Evolutionary conservation across 192 early-diverging fungal species (phyloP).

Genomic region (Entomortierella beljakovae): DNA sequence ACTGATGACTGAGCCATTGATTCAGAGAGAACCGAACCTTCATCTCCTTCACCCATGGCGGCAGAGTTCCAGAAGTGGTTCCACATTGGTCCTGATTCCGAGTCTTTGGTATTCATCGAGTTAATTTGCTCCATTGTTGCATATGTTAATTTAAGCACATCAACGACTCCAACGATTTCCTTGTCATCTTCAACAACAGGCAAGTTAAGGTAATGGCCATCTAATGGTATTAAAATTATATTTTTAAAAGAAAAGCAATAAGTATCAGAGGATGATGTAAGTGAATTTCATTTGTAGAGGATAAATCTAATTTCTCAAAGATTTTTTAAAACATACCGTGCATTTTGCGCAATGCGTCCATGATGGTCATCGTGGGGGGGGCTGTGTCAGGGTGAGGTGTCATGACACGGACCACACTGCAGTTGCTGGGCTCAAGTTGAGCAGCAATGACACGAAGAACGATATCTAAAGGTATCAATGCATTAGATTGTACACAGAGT

Average conservation of each 20-base stretch:
- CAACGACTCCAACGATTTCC: conserved; percentile 81
- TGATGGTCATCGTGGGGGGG: conserved; percentile 74
- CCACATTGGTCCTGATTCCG: conserved; percentile 77
- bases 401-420: conserved; percentile 98
- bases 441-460: conserved; percentile 91
- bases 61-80: conserved; percentile 83
- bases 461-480: conserved; percentile 69
- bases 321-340: conserved; percentile 60
- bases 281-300: neutral
- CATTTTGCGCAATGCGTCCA: conserved; percentile 89
- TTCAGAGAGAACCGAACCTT: conserved; percentile 73
- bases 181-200: conserved; percentile 81
- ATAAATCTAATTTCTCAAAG: neutral
- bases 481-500: neutral
- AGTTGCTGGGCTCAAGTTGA: conserved; percentile 87
- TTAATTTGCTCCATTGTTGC: conserved; percentile 86
- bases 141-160: conserved; percentile 87
- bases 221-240: conserved; percentile 31
- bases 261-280: neutral
- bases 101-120: conserved; percentile 67
- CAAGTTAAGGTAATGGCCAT: conserved; percentile 87
- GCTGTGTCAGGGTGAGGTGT: conserved; percentile 90
- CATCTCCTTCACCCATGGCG: conserved; percentile 69
- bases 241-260: neutral
- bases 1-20: conserved; percentile 60